Evolutionary conservation across 2,329 filamentous ascomycete species (phyloP), one percentile per base, ranked within the genome.

Genomic region (Didymosphaeria variabile): DNA sequence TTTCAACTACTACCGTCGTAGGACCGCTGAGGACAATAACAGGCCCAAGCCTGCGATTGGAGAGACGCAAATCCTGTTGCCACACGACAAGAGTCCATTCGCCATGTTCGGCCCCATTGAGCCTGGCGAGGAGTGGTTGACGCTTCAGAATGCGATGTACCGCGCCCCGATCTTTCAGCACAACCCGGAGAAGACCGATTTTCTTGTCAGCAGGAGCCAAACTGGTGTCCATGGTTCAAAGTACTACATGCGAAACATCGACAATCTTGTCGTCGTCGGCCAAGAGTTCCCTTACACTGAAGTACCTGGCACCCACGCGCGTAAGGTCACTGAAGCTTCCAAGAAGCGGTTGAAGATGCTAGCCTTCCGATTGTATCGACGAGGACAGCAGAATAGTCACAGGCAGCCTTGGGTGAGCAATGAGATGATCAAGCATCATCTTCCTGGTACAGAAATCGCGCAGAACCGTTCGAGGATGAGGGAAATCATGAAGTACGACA

Each of bases 261-360:
- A 98, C 61, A 92, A 97, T 73, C 81, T 99, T 6, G 94, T 91
- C 72, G 90, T 93, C 19, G 95, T 97, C 26, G 95, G 95, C 7
- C 95, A 99, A 76, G 91, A 94, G 58, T 93, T 98, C 72, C 95
- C 95, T 0, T 93, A 92, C 0, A 88, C 94, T 32, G 94, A 98
- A 71, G 91, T 99, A 5, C 95, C 95, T 3, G 94, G 94, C 0
- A 94, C 94, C 2, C 94, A 98, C 76, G 96, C 93, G 40, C 87
- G 95, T 63, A 97, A 95, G 77, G 94, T 98, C 32, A 99, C 95
- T 0, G 97, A 96, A 59, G 93, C 94, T n/a, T 90, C 92, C 38
- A 99, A 99, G 83, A 97, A 95, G 78, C 89, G 95, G 38, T 89
- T 99, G 79, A 97, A 95, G 82, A 97, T 97, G 90, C 89, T 99